Evolutionary conservation across 176 grass and related monocot genomes (phyloP).

Genomic region (Aegilops sharonensis): DNA sequence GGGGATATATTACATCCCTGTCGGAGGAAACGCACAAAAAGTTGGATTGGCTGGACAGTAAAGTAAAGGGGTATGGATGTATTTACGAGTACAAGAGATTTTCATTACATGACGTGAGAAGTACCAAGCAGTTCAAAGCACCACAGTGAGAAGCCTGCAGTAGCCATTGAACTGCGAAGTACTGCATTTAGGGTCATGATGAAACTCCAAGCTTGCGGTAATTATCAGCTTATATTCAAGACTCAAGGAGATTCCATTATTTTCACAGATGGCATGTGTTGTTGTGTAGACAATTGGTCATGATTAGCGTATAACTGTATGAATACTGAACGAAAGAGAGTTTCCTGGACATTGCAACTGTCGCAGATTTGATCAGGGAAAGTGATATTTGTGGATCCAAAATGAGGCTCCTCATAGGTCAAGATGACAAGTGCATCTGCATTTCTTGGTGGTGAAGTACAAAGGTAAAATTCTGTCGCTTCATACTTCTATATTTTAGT

Average conservation of each 20-base stretch:
- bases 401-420: not conserved
- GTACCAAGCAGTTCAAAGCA: not conserved
- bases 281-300: slow-evolving; percentile 35
- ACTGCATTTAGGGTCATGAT: slow-evolving; percentile 51
- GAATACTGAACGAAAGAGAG: not conserved
- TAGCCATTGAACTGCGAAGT: slow-evolving; percentile 43
- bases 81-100: slow-evolving; percentile 43
- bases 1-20: slow-evolving; percentile 38
- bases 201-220: slow-evolving; percentile 49
- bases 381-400: not conserved
- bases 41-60: slow-evolving; percentile 42
- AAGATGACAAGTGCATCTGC: not conserved
- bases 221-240: slow-evolving; percentile 46
- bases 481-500: not conserved
- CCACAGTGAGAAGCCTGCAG: slow-evolving; percentile 52
- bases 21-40: slow-evolving; percentile 50
- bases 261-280: slow-evolving; percentile 58
- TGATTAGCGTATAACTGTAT: not conserved
- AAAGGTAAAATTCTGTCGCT: not conserved
- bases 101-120: slow-evolving; percentile 48
- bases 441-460: not conserved
- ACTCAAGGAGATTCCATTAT: slow-evolving; percentile 47
- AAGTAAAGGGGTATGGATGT: slow-evolving; percentile 48
- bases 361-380: not conserved
- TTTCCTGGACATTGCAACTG: not conserved